A percentile compares a stretch with the other conserved stretches of the same genome.
phyloP scores from a whole-genome alignment of 805 yeast genomes.

The Schwanniomyces polymorphus region DNA sequence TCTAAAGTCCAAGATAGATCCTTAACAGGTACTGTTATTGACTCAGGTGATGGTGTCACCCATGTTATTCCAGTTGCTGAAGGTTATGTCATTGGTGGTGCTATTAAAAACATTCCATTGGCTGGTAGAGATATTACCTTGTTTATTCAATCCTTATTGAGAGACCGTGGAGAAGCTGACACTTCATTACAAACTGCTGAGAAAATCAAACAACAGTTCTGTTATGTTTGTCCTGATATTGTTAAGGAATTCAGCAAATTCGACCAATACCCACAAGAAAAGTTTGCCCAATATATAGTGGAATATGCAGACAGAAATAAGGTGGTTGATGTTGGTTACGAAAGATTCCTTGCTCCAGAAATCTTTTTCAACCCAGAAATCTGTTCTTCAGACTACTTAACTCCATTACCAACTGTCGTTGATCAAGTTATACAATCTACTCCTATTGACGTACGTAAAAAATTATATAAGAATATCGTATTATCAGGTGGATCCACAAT shows the following conservation, averaged over 20 bases:
- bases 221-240: conserved; percentile 97
- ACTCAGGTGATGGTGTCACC: conserved; percentile 98
- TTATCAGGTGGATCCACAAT: conserved; percentile 97
- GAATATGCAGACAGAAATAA: conserved; percentile 73
- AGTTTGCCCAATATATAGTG: conserved; percentile 89
- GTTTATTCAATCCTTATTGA: conserved; percentile 86
- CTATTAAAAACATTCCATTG: conserved; percentile 95
- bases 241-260: conserved; percentile 94
- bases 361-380: conserved; percentile 98
- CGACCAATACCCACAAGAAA: conserved; percentile 85
- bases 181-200: conserved; percentile 95
- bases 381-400: conserved; percentile 89
- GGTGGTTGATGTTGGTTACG: conserved; percentile 92
- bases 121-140: conserved; percentile 98
- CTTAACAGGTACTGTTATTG: conserved; percentile 96
- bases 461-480: conserved; percentile 91
- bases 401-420: conserved; percentile 95
- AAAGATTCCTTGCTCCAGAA: conserved; percentile 98
- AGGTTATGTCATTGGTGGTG: conserved; percentile 97
- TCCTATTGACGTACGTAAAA: conserved; percentile 98
- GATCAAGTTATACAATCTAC: conserved; percentile 93
- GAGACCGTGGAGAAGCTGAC: conserved; percentile 97
- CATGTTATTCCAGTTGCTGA: conserved; percentile 99
- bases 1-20: conserved; percentile 94
- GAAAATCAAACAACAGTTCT: conserved; percentile 91